Evolutionary conservation across 2,329 filamentous ascomycete genomes (phyloP), one percentile per base, ranked within the genome.

Genomic region (Ophiostoma angusticollis): DNA sequence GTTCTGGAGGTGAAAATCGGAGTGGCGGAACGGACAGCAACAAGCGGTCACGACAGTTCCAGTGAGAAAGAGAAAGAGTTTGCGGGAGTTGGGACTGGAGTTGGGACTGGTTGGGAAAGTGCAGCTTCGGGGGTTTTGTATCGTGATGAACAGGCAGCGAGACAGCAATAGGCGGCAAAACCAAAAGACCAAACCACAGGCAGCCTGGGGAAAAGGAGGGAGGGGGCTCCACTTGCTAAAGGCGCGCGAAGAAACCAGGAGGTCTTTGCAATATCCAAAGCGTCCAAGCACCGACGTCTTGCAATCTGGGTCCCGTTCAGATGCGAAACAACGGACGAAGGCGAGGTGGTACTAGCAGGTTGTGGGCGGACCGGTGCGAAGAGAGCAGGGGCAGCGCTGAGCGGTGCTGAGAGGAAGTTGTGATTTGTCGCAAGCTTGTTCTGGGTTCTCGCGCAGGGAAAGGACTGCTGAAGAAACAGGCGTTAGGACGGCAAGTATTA

Each of bases 251-350:
- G 33, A 29, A 21, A 29, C 31, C 35, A 37, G 41, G 35, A 39
- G 37, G 38, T 23, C 22, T 19, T n/a, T n/a, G n/a, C n/a, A n/a
- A 25, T 19, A 32, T 18, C 36, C 33, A 28, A 43, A 45, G 30
- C 21, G 41, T 46, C 44, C 41, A 44, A 46, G 44, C 44, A 45
- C 44, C 40, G 21, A 32, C 37, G 35, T 39, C 40, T 28, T 40
- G 33, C 35, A 41, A 31, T 32, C 19, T 31, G 37, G n/a, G 23
- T 22, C 32, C 33, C 36, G 40, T 36, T 35, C 21, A 24, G 28
- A 41, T 30, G 33, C 41, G 41, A 42, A 40, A 44, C 36, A 21
- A 40, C 33, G 41, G 42, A 37, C 39, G 18, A 43, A 31, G 21
- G 16, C 16, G 25, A 34, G 33, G 36, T 13, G 27, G n/a, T n/a